Conservation (phyloP, 345 rosid species). For the Geranium rotundifolium region DNA sequence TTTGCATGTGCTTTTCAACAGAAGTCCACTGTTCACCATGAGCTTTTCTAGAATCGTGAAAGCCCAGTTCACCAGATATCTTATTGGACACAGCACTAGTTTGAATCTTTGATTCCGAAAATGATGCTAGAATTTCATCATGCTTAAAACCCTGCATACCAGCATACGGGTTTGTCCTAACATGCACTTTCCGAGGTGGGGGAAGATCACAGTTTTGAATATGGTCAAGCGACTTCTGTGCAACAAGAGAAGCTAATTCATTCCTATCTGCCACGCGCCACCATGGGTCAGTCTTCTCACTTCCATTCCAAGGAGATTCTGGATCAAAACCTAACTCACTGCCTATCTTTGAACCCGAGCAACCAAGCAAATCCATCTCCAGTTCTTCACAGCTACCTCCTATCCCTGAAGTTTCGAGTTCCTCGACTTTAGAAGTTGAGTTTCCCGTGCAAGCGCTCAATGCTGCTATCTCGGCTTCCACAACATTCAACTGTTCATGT, state of each 20-base stretch:
- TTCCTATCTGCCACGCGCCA: slow-evolving; percentile 72
- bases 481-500: too few species aligned
- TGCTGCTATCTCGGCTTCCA: too few species aligned
- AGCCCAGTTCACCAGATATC: slow-evolving; percentile 3
- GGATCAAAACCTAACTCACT: slow-evolving; percentile 32
- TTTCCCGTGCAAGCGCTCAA: too few species aligned
- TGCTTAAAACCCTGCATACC: slow-evolving; percentile 20
- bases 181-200: slow-evolving; percentile 43
- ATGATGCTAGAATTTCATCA: slow-evolving; percentile 14
- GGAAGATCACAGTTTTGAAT: slow-evolving; percentile 89
- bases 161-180: slow-evolving; percentile 28
- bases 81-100: neutral
- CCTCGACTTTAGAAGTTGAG: too few species aligned
- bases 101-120: slow-evolving; percentile 21
- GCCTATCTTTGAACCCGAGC: too few species aligned
- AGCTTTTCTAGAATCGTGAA: neutral
- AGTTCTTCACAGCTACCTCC: too few species aligned
- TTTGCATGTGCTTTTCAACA: slow-evolving; percentile 15
- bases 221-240: slow-evolving; percentile 61
- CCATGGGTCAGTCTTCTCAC: slow-evolving; percentile 67
- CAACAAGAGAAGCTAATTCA: slow-evolving; percentile 79
- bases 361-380: too few species aligned
- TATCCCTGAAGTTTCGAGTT: too few species aligned
- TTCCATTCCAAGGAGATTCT: slow-evolving; percentile 50
- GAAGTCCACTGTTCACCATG: slow-evolving; percentile 16